Evolutionary conservation across 1,284 basidiomycete genomes (phyloP).

Genomic region (Moniliella sp.): DNA sequence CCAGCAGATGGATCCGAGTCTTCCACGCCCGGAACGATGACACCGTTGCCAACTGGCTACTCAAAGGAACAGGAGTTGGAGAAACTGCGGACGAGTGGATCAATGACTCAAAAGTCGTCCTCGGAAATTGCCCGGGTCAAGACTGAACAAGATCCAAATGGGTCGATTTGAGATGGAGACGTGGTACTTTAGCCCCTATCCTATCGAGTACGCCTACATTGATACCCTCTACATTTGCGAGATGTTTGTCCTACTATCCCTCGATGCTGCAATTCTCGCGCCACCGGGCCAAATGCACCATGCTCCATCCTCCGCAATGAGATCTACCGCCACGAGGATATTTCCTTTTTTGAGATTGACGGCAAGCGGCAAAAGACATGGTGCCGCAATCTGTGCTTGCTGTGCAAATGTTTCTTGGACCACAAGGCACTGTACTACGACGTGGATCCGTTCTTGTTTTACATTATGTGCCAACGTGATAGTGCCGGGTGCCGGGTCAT

Average conservation of each 20-base stretch:
- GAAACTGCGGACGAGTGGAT: constrained; percentile 84
- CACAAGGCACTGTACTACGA: constrained; percentile 99
- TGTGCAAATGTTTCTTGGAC: constrained; percentile 95
- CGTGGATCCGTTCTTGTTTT: constrained; percentile 97
- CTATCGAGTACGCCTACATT: constrained; percentile 85
- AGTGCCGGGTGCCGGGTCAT: constrained; percentile 76
- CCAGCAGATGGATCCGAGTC: no score
- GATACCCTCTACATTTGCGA: constrained; percentile 93
- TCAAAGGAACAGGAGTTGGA: constrained; percentile 95
- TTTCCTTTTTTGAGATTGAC: constrained; percentile 95
- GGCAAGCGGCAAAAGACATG: constrained; percentile 83
- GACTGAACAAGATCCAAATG: constrained; percentile 86
- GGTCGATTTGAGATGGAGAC: constrained; percentile 87
- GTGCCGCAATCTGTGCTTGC: constrained; percentile 85
- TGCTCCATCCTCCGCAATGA: constrained; percentile 96
- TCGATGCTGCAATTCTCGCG: constrained; percentile 34
- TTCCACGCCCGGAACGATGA: no score
- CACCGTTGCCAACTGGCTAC: no score
- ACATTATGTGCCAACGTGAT: constrained; percentile 81
- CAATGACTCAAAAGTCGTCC: constrained; percentile 95
- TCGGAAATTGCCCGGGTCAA: constrained; percentile 93
- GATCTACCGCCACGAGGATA: constrained; percentile 86
- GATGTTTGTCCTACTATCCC: constrained; percentile 44
- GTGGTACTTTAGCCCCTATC: constrained; percentile 99
- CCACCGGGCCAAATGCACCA: constrained; percentile 72